Percentiles rank a stretch among this genome's conserved stretches.
Evolutionary conservation across 768 basidiomycete genomes (phyloP).

Genomic region (Tulasnella sp.): DNA sequence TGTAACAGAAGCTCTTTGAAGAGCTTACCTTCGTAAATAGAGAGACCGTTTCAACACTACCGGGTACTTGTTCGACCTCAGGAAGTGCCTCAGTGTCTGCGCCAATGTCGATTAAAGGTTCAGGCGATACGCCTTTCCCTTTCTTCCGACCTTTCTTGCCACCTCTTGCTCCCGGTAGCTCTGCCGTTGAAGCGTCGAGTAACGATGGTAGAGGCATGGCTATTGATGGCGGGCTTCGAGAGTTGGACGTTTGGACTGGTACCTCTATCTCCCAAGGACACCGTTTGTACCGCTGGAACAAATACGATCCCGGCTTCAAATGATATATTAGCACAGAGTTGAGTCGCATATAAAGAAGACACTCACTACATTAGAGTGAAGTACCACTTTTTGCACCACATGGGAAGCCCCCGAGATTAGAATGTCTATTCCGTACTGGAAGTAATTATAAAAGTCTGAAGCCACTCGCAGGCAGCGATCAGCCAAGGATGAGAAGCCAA

Average conservation of each 20-base stretch:
- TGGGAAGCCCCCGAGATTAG: slow-evolving; percentile 63
- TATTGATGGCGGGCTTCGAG: background rate
- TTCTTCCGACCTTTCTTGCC: background rate
- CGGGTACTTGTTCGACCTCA: background rate
- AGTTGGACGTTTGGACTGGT: background rate
- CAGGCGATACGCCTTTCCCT: background rate
- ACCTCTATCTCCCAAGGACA: slow-evolving; percentile 71
- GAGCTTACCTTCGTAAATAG: background rate
- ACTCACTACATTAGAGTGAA: slow-evolving; percentile 79
- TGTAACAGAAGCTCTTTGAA: background rate
- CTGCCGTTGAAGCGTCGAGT: slow-evolving; percentile 27
- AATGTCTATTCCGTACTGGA: slow-evolving; percentile 83
- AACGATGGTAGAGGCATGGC: background rate
- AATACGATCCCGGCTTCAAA: slow-evolving; percentile 66
- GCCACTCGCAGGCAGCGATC: slow-evolving; percentile 1
- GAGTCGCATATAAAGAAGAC: background rate
- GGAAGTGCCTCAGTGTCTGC: background rate
- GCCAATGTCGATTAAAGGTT: background rate
- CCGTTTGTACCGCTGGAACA: slow-evolving; percentile 85
- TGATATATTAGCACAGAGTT: background rate
- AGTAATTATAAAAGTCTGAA: slow-evolving; percentile 86
- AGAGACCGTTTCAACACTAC: background rate
- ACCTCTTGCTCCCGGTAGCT: background rate
- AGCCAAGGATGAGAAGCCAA: slow-evolving; percentile 29
- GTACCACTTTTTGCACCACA: slow-evolving; percentile 68